Conservation (phyloP, 345 rosid species). For the Sisymbrium altissimum region DNA sequence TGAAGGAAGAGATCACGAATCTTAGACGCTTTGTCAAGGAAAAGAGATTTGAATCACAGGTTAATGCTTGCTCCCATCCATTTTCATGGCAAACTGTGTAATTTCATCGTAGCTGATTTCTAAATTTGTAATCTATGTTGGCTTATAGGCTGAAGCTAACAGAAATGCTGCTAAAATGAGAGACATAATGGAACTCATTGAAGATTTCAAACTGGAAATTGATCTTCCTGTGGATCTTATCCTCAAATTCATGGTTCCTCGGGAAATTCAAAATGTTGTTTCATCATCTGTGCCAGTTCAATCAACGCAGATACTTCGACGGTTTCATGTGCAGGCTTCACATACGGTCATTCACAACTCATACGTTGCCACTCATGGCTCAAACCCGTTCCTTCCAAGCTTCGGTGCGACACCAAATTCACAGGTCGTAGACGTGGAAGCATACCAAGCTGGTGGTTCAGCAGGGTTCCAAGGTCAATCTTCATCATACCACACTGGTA, state of each 20-base stretch:
- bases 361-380: conserved; percentile 5
- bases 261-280: conserved; percentile 1
- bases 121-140: not conserved
- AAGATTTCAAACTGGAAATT: conserved; percentile 24
- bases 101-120: not conserved
- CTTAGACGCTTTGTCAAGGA: conserved; percentile 16
- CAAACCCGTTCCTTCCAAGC: not conserved
- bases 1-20: conserved; percentile 13
- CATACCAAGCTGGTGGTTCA: conserved; percentile 15
- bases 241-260: conserved; percentile 21
- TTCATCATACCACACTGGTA: not conserved
- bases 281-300: conserved; percentile 1
- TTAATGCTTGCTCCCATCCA: not conserved
- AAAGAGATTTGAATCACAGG: conserved; percentile 12
- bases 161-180: conserved; percentile 22
- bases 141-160: conserved; percentile 20
- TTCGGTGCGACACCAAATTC: not conserved
- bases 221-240: conserved; percentile 29
- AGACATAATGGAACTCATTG: conserved; percentile 25
- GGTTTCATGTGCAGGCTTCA: conserved; percentile 10
- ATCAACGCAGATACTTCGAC: not conserved
- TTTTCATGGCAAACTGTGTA: not conserved
- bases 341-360: conserved; percentile 3
- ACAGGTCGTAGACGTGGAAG: not conserved
- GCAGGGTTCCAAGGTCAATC: not conserved